Base-by-base conservation (phyloP, 2,329 filamentous ascomycete species). In the Penicillium expansum region DNA sequence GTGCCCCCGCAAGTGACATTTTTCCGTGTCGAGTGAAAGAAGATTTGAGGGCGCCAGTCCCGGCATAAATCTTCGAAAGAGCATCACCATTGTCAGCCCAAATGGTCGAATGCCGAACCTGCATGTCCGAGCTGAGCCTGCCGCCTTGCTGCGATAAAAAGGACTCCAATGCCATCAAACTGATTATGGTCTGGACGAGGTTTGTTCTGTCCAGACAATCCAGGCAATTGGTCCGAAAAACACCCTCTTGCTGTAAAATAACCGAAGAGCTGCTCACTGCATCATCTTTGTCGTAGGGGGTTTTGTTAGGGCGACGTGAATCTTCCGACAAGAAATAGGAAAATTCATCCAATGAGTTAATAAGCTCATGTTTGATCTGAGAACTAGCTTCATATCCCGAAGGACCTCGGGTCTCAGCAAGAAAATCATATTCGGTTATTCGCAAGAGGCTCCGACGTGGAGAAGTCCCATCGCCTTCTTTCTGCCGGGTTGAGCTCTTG, bases 1-100 rank as follows among this genome's bases (percentile, higher is more conserved):
- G 85, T 11, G 92, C 91, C 29, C 94, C 94, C 1, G 92, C 91
- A 24, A 97, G 75, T 11, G 92, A 96, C 91, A 96, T 97, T 75
- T 97, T 97, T 33, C 94, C 94, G 69, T 90, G 87, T 55, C 94
- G 84, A 1, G 94, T 99, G 67, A 96, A 97, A 0, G 92, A 97
- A 2, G 92, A 92, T 73, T 97, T 99, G 43, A 99, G 79, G 16
- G 94, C 94, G 5, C 94, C 94, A 4, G 94, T 99, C 24, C 94
- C 94, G 9, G 94, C 94, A 71, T 99, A 99, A 27, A 97, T 97
- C 69, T 91, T 91, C 13, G 92, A 97, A 47, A 99, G 76, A 6
- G 90, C 89, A 77, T 99, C 94, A 22, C 94, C 94, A 69, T 97
- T 97, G 74, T 99, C 94, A 33, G 94, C 94, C 94, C 94, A 99